Evolutionary conservation across 2,329 filamentous ascomycete genomes (phyloP).

Genomic region (Trichophyton mentagrophytes): DNA sequence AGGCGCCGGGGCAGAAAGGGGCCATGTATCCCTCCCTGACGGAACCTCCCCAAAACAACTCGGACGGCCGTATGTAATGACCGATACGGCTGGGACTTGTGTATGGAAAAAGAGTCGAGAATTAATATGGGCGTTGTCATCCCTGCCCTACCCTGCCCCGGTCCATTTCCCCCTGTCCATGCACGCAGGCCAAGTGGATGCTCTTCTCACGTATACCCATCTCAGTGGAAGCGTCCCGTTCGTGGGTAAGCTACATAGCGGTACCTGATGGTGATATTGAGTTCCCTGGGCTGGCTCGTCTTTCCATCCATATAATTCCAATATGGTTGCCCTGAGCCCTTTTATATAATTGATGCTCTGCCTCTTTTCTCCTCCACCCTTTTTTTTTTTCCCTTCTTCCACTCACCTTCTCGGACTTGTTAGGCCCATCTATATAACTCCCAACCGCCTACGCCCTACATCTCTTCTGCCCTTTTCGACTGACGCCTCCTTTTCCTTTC

Average conservation of each 20-base stretch:
- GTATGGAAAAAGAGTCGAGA: background rate
- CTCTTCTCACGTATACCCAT: conserved; percentile 4
- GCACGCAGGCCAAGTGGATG: conserved; percentile 1
- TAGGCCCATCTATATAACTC: background rate
- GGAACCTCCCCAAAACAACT: background rate
- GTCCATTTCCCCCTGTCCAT: background rate
- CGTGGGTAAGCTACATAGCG: conserved; percentile 1
- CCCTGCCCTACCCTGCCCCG: background rate
- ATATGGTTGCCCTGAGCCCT: background rate
- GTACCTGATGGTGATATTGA: conserved; percentile 2
- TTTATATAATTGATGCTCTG: conserved; percentile 4
- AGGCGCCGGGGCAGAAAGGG: background rate
- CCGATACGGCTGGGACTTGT: background rate
- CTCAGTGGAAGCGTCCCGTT: conserved; percentile 4
- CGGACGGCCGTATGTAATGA: background rate
- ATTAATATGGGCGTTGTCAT: background rate
- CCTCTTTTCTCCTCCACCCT: conserved; percentile 2
- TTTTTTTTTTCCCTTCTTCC: background rate
- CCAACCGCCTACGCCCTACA: background rate
- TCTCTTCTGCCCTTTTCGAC: background rate
- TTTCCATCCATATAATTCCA: background rate
- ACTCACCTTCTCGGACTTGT: background rate
- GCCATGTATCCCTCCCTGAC: background rate
- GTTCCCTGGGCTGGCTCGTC: background rate
- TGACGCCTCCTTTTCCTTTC: background rate